Conservation (phyloP, 2,329 filamentous ascomycete genomes). For the Pestalotiopsis sp. region DNA sequence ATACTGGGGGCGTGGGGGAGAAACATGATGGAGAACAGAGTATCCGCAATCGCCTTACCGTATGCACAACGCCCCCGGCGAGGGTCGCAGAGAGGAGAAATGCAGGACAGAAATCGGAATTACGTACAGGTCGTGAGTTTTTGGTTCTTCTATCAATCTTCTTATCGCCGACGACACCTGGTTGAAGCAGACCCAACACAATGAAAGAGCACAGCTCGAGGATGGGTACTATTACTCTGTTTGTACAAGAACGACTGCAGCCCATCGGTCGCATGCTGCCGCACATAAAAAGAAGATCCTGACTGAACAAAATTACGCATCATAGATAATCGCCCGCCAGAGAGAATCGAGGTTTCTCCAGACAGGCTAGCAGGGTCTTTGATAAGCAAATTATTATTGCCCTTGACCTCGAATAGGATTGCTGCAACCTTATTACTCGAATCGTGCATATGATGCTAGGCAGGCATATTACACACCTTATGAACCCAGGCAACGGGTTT, state of each 20-base stretch:
- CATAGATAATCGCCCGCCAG: not conserved
- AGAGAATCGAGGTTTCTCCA: not conserved
- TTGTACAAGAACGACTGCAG: not conserved
- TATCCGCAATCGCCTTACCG: not conserved
- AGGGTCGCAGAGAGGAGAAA: not conserved
- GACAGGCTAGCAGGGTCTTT: constrained; percentile 1
- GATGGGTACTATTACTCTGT: not conserved
- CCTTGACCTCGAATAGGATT: not conserved
- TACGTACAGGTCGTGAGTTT: not conserved
- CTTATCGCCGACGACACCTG: not conserved
- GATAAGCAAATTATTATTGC: not conserved
- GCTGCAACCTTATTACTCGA: not conserved
- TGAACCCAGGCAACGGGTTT: constrained; percentile 15
- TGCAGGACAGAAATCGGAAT: not conserved
- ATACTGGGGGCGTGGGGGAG: not conserved
- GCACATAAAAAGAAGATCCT: not conserved
- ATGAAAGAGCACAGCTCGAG: not conserved
- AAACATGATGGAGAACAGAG: not conserved
- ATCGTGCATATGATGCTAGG: not conserved
- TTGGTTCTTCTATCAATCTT: not conserved
- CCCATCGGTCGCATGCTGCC: not conserved
- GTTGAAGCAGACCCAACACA: not conserved
- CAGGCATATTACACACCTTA: not conserved
- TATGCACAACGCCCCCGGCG: not conserved
- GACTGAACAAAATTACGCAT: not conserved